Conservation (phyloP, 2,329 filamentous ascomycete species). For the Xylaria sp. region DNA sequence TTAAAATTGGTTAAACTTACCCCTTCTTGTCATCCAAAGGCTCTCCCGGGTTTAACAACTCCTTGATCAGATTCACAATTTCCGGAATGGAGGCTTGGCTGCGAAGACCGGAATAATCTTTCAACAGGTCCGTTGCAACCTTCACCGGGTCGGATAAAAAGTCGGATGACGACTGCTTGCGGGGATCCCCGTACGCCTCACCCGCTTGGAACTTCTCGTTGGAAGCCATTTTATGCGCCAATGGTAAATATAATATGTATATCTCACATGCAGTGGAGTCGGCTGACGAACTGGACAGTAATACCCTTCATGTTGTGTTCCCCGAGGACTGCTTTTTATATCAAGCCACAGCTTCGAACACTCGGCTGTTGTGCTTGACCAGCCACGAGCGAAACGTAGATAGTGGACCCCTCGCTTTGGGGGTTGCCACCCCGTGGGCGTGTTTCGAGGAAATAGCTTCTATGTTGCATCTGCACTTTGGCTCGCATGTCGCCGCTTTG, state of each 20-base stretch:
- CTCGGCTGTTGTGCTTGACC: constrained; percentile 12
- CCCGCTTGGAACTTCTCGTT: constrained; percentile 47
- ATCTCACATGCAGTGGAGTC: too few relatives aligned
- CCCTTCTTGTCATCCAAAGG: constrained; percentile 63
- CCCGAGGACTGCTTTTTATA: constrained; percentile 14
- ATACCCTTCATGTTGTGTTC: background rate
- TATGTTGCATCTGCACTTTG: background rate
- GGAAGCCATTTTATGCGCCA: constrained; percentile 41
- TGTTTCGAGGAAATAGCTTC: background rate
- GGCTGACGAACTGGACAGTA: background rate
- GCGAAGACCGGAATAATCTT: constrained; percentile 39
- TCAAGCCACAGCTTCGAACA: background rate
- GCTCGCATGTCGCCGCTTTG: background rate
- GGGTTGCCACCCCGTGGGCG: background rate
- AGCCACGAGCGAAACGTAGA: background rate
- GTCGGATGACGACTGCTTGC: constrained; percentile 30
- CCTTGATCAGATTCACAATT: constrained; percentile 42
- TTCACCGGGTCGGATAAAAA: constrained; percentile 43
- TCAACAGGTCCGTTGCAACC: constrained; percentile 43
- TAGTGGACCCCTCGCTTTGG: constrained; percentile 10
- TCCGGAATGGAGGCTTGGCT: constrained; percentile 39
- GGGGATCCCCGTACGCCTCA: constrained; percentile 43
- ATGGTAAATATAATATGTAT: too few relatives aligned
- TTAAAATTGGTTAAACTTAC: constrained; percentile 32
- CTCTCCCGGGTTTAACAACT: constrained; percentile 49